Evolutionary conservation across 305 asterid species (phyloP).

Genomic region (Andrographis paniculata): DNA sequence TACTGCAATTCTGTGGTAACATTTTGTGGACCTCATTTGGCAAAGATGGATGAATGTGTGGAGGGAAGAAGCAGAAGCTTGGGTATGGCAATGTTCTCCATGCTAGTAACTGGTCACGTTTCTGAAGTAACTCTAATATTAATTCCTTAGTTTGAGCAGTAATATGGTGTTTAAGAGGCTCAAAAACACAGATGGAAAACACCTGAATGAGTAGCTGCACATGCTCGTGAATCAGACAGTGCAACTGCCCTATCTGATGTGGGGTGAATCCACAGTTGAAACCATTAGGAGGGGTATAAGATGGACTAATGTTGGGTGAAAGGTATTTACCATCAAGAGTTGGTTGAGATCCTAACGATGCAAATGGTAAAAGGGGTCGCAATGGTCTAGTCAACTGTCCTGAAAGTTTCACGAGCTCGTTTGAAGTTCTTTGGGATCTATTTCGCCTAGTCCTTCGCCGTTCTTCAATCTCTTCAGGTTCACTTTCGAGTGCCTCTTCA

Average conservation of each 20-base stretch:
- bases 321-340: slow-evolving; percentile 36
- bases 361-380: slow-evolving; percentile 76
- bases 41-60: slow-evolving; percentile 60
- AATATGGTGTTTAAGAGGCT: slow-evolving; percentile 55
- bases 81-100: slow-evolving; percentile 70
- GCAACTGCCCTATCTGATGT: slow-evolving; percentile 85
- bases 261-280: slow-evolving; percentile 72
- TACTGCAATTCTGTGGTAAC: slow-evolving; percentile 27
- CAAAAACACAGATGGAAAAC: slow-evolving; percentile 73
- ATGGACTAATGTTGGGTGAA: slow-evolving; percentile 29
- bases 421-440: slow-evolving; percentile 47
- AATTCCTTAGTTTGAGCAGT: slow-evolving; percentile 62
- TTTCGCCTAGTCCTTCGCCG: slow-evolving; percentile 63
- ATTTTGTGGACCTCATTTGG: slow-evolving; percentile 32
- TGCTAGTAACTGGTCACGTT: slow-evolving; percentile 49
- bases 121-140: slow-evolving; percentile 47
- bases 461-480: slow-evolving; percentile 61
- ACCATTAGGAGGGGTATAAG: slow-evolving; percentile 31
- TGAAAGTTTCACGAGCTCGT: slow-evolving; percentile 39
- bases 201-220: slow-evolving; percentile 87
- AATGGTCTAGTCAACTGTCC: slow-evolving; percentile 62
- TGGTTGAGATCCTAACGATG: slow-evolving; percentile 40
- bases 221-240: slow-evolving; percentile 88
- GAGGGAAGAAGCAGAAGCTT: slow-evolving; percentile 65
- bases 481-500: slow-evolving; percentile 98